Evolutionary conservation across 306 rosid genomes (phyloP).

Genomic region (Luffa acutangula): DNA sequence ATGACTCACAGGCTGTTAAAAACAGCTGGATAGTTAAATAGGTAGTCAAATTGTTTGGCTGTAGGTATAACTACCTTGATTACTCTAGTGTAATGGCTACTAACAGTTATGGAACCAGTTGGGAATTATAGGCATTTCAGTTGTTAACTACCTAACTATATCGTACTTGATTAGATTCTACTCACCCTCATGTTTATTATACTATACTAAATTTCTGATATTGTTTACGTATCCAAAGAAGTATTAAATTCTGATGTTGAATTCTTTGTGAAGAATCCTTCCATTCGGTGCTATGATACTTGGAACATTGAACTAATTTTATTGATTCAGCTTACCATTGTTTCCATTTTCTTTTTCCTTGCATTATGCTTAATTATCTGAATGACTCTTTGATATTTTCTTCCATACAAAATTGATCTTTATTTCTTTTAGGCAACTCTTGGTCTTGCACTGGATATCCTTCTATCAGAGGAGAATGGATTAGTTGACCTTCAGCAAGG

Average conservation of each 20-base stretch:
- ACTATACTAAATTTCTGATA: not conserved
- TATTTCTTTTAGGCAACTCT: slow-evolving; percentile 54
- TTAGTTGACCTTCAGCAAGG: slow-evolving; percentile 89
- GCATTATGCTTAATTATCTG: not conserved
- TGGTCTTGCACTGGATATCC: slow-evolving; percentile 93
- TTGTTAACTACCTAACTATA: not conserved
- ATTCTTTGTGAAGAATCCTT: not conserved
- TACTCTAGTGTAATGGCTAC: not conserved
- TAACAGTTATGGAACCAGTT: not conserved
- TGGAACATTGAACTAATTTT: not conserved
- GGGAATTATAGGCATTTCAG: not conserved
- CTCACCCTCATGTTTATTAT: not conserved
- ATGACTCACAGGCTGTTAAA: too few species aligned
- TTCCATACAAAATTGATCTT: not conserved
- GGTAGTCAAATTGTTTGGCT: too few species aligned
- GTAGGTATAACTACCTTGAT: not conserved
- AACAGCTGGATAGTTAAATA: too few species aligned
- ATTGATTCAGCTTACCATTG: not conserved
- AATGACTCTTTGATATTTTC: not conserved
- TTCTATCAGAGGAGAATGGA: slow-evolving; percentile 86
- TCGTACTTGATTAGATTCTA: not conserved
- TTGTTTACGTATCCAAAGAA: not conserved
- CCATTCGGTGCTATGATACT: not conserved
- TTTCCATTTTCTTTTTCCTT: not conserved
- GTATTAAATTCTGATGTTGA: not conserved